Base-by-base conservation (phyloP, 164 flowering plant species). In the Nelumbo lutea region DNA sequence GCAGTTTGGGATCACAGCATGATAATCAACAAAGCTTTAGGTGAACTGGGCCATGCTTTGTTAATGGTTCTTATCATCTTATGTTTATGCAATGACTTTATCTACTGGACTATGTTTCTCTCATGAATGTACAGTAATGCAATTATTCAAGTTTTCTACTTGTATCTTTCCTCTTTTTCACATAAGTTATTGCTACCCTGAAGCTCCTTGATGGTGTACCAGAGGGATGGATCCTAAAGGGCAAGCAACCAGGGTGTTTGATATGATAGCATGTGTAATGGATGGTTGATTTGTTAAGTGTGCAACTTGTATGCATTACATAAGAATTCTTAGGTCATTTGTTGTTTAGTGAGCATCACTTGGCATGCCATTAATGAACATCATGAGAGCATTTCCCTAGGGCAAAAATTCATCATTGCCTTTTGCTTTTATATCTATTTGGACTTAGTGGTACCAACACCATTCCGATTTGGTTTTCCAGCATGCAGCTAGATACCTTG, bases 401-500 rank as follows among this genome's bases (percentile, higher is more conserved):
- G 38, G 15, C 5, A 4, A 57, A 14, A 42, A 40, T 27, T 43
- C 39, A n/a, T 58, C n/a, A 27, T 72, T 66, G 39, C 52, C 53
- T 11, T 44, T 39, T 43, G 61, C 44, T 41, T 67, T 70, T 11
- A 9, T 13, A 9, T 27, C 46, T n/a, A 3, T 6, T 3, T 14
- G 10, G 55, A 2, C 42, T 47, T 64, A 5, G 1, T 9, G 15
- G 59, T 56, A 52, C 27, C 66, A 59, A 68, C 60, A 68, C 50
- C 41, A 41, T 68, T 72, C 65, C 7, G 42, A 58, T 59, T 72
- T 74, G 55, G 45, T 62, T 45, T 79, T 83, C 58, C 93, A 91
- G 97, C 98, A 94, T 88, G 98, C 97, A 73, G 93, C 98, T 61
- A 84, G 98, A 77, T 94, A 90, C 81, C 96, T 94, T 76, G 93